Evolutionary conservation across 2,329 filamentous ascomycete species (phyloP), one percentile per base, ranked within the genome.

Genomic region (Colletotrichum gloeosporioides): DNA sequence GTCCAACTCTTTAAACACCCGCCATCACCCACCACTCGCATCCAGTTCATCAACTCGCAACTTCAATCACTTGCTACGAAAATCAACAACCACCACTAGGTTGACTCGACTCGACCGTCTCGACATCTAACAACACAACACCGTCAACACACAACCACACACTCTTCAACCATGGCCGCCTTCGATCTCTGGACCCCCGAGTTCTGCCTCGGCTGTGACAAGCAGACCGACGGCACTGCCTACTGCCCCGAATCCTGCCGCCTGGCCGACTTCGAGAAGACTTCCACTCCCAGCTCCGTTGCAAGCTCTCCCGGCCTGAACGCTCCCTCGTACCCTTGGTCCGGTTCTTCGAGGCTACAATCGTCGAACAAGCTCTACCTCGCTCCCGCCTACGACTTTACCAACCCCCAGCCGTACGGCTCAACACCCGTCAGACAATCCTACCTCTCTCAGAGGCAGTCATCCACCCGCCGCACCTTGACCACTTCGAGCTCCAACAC

Each of bases 211-310:
- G 93, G 94, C 88, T 98, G 96, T 89, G 96, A 98, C 88, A 94
- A 94, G 87, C 95, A 98, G 87, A 96, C 94, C 77, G 91, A 95
- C 79, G 93, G 93, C 73, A 93, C 93, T 77, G 92, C 95, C 79
- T 98, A 98, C 90, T 98, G 96, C 90, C 98, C 95, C 63, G 96
- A 98, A 87, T 92, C 95, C 34, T 98, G 96, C 90, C 92, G 95
- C 79, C 89, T 98, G 61, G 94, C 95, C 79, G 96, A 98, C 86
- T 93, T 96, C 81, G 96, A 98, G 86, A 93, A 92, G 85, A 92
- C 91, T 49, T 90, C 89, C 18, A 86, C 88, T 68, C 87, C 89
- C 16, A 88, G 89, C 82, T 92, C 92, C 6, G 88, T 90, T 66
- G 88, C 90, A 69, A 91, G 89, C 82, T 92, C 91, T 13, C 90